Evolutionary conservation across 1,284 basidiomycete genomes (phyloP).

Genomic region (Naganishia albida): DNA sequence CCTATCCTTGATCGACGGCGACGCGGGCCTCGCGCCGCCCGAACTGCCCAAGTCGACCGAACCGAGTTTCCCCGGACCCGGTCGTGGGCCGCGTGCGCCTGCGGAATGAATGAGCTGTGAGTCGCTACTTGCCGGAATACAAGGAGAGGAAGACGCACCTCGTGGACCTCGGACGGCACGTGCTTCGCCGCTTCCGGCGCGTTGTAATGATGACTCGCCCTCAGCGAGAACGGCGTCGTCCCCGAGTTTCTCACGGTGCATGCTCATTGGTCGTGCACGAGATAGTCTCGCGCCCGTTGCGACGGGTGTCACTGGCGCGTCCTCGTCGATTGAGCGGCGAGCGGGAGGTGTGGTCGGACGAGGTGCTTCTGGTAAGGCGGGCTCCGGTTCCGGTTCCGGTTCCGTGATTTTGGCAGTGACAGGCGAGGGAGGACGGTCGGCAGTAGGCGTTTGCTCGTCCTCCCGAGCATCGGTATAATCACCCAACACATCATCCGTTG

Average conservation of each 20-base stretch:
- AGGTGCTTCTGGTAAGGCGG: neutral
- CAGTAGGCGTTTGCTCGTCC: conserved; percentile 9
- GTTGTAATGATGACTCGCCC: conserved; percentile 17
- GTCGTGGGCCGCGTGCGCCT: conserved; percentile 28
- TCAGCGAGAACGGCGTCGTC: conserved; percentile 14
- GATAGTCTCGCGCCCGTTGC: conserved; percentile 17
- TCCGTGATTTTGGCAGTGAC: neutral
- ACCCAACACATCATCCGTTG: conserved; percentile 15
- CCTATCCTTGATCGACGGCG: conserved; percentile 32
- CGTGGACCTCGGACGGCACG: conserved; percentile 31
- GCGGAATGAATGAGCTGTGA: neutral
- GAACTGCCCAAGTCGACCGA: conserved; percentile 8
- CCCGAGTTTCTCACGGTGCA: conserved; percentile 4
- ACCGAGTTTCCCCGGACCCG: conserved; percentile 25
- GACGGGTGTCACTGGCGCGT: conserved; percentile 9
- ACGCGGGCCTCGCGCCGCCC: conserved; percentile 13
- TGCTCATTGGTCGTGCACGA: conserved; percentile 9
- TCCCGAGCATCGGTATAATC: conserved; percentile 14
- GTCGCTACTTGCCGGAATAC: neutral
- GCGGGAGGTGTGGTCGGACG: conserved; percentile 5
- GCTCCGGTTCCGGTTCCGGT: neutral
- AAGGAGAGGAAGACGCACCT: conserved; percentile 21
- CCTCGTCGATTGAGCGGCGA: neutral
- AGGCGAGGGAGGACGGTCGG: neutral
- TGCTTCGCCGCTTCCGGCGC: conserved; percentile 30